Evolutionary conservation across 1,284 basidiomycete species (phyloP).

Genomic region (Irpex sp.): DNA sequence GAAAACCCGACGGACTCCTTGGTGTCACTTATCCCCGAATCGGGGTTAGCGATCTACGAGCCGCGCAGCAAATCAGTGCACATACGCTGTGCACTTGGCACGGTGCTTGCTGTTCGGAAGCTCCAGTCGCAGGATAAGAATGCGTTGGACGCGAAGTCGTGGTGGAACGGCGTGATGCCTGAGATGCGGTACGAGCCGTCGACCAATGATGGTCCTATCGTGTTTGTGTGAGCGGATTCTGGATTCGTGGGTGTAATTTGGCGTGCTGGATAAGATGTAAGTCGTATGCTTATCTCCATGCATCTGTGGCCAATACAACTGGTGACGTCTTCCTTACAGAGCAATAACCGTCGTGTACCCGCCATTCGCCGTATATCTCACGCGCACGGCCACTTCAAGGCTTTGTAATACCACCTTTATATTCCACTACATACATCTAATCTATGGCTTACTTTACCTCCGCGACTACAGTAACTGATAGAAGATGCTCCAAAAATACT

Average conservation of each 20-base stretch:
- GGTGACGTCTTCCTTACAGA: not conserved
- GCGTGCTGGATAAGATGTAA: not conserved
- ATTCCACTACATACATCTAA: no score
- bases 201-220: not conserved
- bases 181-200: conserved; percentile 14
- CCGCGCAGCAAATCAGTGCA: conserved; percentile 35
- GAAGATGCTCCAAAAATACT: not conserved
- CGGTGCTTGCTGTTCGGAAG: conserved; percentile 45
- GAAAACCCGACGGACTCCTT: conserved; percentile 11
- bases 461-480: no score
- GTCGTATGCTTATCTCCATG: not conserved
- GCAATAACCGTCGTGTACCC: not conserved
- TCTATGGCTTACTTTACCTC: not conserved
- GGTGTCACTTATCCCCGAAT: conserved; percentile 24
- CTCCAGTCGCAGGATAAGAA: conserved; percentile 57
- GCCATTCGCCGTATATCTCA: not conserved
- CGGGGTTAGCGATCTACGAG: conserved; percentile 42
- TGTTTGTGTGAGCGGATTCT: not conserved
- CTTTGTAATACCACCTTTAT: no score
- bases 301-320: not conserved
- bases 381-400: not conserved
- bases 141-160: conserved; percentile 37
- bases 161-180: conserved; percentile 46
- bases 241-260: no score
- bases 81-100: conserved; percentile 47